Evolutionary conservation across 2,329 filamentous ascomycete species (phyloP).

Genomic region (Sporothrix brunneoviolacea): DNA sequence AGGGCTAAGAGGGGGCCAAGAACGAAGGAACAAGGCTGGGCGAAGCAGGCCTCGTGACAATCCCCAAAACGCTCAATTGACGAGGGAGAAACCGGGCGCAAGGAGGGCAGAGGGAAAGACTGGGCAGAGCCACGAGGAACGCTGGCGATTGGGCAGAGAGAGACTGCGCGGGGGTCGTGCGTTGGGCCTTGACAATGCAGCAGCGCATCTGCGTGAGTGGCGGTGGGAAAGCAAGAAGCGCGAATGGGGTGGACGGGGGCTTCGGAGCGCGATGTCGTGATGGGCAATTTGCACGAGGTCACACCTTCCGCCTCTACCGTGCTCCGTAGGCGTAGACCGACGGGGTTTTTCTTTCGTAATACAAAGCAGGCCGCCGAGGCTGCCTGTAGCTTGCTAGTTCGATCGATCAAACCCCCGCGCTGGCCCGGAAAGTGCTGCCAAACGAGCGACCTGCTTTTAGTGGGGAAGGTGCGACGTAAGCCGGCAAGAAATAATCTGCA

Average conservation of each 20-base stretch:
- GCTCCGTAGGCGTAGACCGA: not conserved
- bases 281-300: slow-evolving; percentile 2
- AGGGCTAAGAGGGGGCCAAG: no score
- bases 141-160: not conserved
- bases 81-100: not conserved
- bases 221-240: not conserved
- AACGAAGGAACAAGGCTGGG: no score
- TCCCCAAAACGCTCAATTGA: no score
- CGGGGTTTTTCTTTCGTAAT: slow-evolving; percentile 6
- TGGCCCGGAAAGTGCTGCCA: no score
- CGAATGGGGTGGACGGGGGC: not conserved
- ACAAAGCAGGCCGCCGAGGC: not conserved
- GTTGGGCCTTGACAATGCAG: no score
- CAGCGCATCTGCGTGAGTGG: no score
- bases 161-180: not conserved
- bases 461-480: no score
- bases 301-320: slow-evolving; percentile 2
- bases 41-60: no score
- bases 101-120: not conserved
- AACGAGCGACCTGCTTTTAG: no score
- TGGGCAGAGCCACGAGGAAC: not conserved
- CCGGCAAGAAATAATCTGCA: no score
- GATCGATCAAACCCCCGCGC: no score
- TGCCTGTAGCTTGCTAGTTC: no score
- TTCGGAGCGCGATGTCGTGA: not conserved